phyloP scores from a whole-genome alignment of 805 yeast genomes.

The Isabelozyma gotoi region DNA sequence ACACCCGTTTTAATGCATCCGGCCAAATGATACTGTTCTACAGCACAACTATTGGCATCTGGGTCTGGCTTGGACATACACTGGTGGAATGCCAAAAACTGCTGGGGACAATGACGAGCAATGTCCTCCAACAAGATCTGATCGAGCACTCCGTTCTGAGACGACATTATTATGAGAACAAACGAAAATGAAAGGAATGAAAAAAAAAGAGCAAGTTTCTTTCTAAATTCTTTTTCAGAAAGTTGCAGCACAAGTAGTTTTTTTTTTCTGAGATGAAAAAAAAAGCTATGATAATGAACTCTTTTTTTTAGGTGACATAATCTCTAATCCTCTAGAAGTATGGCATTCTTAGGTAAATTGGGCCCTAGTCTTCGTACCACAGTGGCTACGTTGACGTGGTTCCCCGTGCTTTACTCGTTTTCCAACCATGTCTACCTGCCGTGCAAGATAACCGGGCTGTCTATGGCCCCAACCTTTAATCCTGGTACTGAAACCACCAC shows the following conservation, averaged over 20 bases:
- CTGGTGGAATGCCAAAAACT: conserved; percentile 69
- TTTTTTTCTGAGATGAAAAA: background rate
- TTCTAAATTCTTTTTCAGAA: background rate
- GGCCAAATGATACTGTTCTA: conserved; percentile 57
- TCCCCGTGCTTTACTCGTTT: conserved; percentile 72
- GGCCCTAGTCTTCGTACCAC: conserved; percentile 19
- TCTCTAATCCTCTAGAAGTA: background rate
- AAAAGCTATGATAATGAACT: background rate
- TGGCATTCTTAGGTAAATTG: conserved; percentile 7
- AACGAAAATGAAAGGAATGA: too few species aligned
- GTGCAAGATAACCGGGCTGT: conserved; percentile 72
- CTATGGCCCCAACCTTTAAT: conserved; percentile 89
- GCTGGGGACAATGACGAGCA: conserved; percentile 72
- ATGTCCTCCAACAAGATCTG: conserved; percentile 77
- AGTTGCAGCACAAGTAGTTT: background rate
- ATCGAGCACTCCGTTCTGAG: conserved; percentile 44
- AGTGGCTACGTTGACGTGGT: conserved; percentile 50
- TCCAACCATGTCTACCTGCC: conserved; percentile 72
- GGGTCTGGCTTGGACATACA: conserved; percentile 63
- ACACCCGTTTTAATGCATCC: conserved; percentile 63
- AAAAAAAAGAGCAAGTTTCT: background rate
- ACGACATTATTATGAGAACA: conserved; percentile 8
- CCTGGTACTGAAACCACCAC: conserved; percentile 51
- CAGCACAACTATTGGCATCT: conserved; percentile 48
- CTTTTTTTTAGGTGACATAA: too few species aligned